Conservation (phyloP, 2,329 filamentous ascomycete species). For the Paradendryphiella salina region DNA sequence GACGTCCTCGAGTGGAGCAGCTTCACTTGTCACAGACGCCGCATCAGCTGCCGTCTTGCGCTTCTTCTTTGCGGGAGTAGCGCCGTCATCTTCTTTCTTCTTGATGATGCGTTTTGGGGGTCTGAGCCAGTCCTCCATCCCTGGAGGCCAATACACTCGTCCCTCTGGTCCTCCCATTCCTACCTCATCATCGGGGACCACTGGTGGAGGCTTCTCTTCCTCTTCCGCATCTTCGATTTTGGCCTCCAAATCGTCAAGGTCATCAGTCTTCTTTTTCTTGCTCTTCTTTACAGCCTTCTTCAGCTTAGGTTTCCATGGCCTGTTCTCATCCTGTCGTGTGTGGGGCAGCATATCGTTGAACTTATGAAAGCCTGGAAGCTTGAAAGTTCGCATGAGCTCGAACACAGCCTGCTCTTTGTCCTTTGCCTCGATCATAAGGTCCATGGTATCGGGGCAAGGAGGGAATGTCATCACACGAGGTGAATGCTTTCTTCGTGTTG, state of each 20-base stretch:
- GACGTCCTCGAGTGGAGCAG: slow-evolving; percentile 38
- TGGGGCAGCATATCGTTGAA: slow-evolving; percentile 80
- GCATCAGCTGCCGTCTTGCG: slow-evolving; percentile 33
- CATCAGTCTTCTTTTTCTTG: slow-evolving; percentile 48
- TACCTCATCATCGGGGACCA: slow-evolving; percentile 68
- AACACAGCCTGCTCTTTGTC: slow-evolving; percentile 98
- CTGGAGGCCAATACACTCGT: slow-evolving; percentile 86
- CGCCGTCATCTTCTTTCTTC: slow-evolving; percentile 52
- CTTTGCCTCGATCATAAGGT: slow-evolving; percentile 99
- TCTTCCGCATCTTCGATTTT: slow-evolving; percentile 47
- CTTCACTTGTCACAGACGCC: slow-evolving; percentile 29
- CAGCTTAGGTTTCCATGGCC: slow-evolving; percentile 45
- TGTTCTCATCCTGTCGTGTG: slow-evolving; percentile 75
- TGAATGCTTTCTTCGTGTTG: slow-evolving; percentile 82
- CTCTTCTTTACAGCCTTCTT: slow-evolving; percentile 53
- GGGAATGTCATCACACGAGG: slow-evolving; percentile 77
- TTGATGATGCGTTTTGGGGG: slow-evolving; percentile 74
- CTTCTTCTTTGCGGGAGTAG: slow-evolving; percentile 40
- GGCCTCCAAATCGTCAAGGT: slow-evolving; percentile 46
- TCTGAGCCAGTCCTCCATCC: slow-evolving; percentile 87
- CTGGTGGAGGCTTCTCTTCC: slow-evolving; percentile 39
- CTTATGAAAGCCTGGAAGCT: slow-evolving; percentile 74
- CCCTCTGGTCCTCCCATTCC: slow-evolving; percentile 83
- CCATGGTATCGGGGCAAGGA: slow-evolving; percentile 80
- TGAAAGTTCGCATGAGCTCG: slow-evolving; percentile 86